phyloP scores from a whole-genome alignment of 164 flowering plant species.

The Cinnamomum chago region DNA sequence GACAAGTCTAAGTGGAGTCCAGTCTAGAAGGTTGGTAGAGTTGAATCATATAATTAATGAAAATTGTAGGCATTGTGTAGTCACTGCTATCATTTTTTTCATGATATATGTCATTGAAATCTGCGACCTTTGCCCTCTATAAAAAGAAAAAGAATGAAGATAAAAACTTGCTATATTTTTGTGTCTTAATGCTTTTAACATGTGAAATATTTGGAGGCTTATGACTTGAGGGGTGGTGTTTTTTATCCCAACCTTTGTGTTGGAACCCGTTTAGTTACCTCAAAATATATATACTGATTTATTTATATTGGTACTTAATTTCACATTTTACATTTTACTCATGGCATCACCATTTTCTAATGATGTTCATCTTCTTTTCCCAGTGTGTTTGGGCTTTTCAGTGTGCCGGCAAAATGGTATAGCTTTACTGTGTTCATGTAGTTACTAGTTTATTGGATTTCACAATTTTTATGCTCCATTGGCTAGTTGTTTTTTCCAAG shows the following conservation, averaged over 20 bases:
- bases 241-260: background rate
- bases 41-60: background rate
- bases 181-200: background rate
- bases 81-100: background rate
- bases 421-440: background rate
- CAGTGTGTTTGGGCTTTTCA: constrained; percentile 96
- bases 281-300: constrained; percentile 3
- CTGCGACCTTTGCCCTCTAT: too few species aligned
- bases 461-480: background rate
- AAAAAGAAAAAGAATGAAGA: background rate
- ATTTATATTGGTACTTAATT: background rate
- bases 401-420: constrained; percentile 92
- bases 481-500: background rate
- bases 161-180: background rate
- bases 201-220: background rate
- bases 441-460: background rate
- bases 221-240: background rate
- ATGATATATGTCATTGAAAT: background rate
- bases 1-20: constrained; percentile 86
- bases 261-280: constrained; percentile 1
- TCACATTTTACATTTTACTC: background rate
- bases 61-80: background rate
- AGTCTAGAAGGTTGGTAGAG: constrained; percentile 74
- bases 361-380: constrained; percentile 14
- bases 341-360: constrained; percentile 5